Base-by-base conservation (phyloP, 2,329 filamentous ascomycete genomes). In the Sclerotinia nivalis region DNA sequence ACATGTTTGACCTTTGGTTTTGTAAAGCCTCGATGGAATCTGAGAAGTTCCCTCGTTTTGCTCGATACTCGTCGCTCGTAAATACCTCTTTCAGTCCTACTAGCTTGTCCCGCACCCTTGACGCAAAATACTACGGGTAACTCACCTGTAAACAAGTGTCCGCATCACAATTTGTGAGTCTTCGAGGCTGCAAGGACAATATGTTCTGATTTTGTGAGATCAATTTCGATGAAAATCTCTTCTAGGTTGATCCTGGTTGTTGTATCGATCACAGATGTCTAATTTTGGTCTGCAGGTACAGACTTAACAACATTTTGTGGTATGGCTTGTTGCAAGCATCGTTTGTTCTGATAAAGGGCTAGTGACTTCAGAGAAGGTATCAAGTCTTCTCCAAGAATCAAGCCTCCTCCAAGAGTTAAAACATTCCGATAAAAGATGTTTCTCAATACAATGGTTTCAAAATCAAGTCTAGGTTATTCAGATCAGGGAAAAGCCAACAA, bases 381-480 rank as follows among this genome's bases (percentile, higher is more conserved):
- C n/a, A 22, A 2, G 12, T 22, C 7, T 20, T 28, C n/a, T 28
- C 15, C 9, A 28, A 0, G 8, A 12, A 7, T 13, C n/a, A 22
- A 2, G 12, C 13, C 7, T 20, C 22, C n/a, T 28, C 15, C 9
- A 28, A 0, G 8, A 12, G 4, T n/a, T 5, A 4, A 43, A 1
- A 25, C 22, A 3, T 40, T 40, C n/a, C 4, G 2, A 25, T 20
- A 13, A 25, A 37, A 7, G 15, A 40, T 43, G 6, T 40, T 28
- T 22, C 9, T 43, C 10, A 25, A 20, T 6, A 8, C 5, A 9
- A 15, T 52, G 18, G 15, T 5, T 28, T 22, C 6, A 28, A 5
- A 28, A 22, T 31, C 13, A 31, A 20, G 1, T 20, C 15, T 22
- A 40, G 6, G 4, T 22, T 6, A 12, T 13, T 22, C 18, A 1